These are phyloP conservation scores for Amaranthus tricolor DNA, from an alignment of 179 eudicot species.

Conservation along the genomic window DNA sequence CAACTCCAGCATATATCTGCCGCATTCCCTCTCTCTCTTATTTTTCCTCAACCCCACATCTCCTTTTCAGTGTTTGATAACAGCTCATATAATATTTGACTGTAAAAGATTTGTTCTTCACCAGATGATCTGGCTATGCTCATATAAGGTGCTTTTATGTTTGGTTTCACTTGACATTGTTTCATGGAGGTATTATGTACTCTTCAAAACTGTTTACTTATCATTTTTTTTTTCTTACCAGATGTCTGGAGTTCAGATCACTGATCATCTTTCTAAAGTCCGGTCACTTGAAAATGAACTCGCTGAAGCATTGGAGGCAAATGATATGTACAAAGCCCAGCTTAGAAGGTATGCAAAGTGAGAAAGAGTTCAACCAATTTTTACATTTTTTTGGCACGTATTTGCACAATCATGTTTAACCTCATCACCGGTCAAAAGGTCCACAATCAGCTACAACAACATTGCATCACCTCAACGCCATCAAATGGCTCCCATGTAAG, in stretches of 20 bases:
- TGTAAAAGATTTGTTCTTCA: too few relatives aligned
- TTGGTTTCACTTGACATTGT: neutral
- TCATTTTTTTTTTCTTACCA: conserved; percentile 25
- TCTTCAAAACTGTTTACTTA: neutral
- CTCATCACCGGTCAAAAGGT: too few relatives aligned
- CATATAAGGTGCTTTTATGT: too few relatives aligned
- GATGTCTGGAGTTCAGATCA: conserved; percentile 29
- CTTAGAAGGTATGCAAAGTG: conserved; percentile 49
- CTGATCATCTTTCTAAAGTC: conserved; percentile 37
- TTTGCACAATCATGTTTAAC: neutral
- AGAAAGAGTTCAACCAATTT: neutral
- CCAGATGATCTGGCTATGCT: too few relatives aligned
- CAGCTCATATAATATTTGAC: too few relatives aligned
- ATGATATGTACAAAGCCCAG: conserved; percentile 60
- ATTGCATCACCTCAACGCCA: too few relatives aligned
- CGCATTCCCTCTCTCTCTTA: too few relatives aligned
- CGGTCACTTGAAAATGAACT: conserved; percentile 63
- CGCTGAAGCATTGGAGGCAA: conserved; percentile 68
- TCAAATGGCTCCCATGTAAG: too few relatives aligned
- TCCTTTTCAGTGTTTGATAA: too few relatives aligned
- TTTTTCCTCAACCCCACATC: too few relatives aligned
- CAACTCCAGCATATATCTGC: too few relatives aligned
- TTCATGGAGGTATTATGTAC: neutral
- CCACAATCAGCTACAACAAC: too few relatives aligned
- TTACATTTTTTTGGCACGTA: neutral